A percentile compares a stretch with the other conserved stretches of the same genome.
Conservation (phyloP, 305 asterid species). For the Lippia alba region DNA sequence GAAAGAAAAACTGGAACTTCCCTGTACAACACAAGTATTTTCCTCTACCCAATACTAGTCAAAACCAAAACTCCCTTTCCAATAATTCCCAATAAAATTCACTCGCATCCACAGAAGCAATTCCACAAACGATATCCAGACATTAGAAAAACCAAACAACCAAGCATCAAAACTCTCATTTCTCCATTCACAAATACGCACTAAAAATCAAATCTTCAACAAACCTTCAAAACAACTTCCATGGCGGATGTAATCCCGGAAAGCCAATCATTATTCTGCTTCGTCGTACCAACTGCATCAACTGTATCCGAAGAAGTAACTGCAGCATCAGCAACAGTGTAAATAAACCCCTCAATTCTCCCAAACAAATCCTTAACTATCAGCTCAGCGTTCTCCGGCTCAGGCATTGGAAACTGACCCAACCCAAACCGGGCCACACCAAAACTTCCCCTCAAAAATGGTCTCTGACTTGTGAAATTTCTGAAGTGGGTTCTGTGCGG, state of each 20-base stretch:
- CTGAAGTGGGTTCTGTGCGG: constrained; percentile 49
- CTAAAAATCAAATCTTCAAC: constrained; percentile 34
- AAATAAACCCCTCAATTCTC: constrained; percentile 79
- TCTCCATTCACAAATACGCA: neutral
- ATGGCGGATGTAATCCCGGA: constrained; percentile 88
- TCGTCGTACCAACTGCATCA: constrained; percentile 48
- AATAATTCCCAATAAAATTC: constrained; percentile 7
- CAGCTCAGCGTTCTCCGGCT: constrained; percentile 61
- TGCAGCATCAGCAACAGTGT: constrained; percentile 91
- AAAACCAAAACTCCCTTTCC: constrained; percentile 15
- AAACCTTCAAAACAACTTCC: constrained; percentile 94
- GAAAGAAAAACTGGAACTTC: neutral
- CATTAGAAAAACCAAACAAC: constrained; percentile 9
- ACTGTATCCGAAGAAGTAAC: constrained; percentile 63
- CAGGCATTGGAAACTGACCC: constrained; percentile 78
- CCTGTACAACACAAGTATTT: neutral
- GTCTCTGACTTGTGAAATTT: constrained; percentile 48
- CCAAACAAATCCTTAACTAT: constrained; percentile 62
- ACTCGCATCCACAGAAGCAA: constrained; percentile 6
- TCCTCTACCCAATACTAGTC: constrained; percentile 15
- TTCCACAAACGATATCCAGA: constrained; percentile 27
- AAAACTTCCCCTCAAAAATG: constrained; percentile 50
- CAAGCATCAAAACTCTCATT: constrained; percentile 1
- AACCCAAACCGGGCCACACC: constrained; percentile 75
- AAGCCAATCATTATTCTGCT: constrained; percentile 88